Evolutionary conservation across 345 rosid genomes (phyloP), one percentile per base, ranked within the genome.

Genomic region (Eucalyptus cladocalyx): DNA sequence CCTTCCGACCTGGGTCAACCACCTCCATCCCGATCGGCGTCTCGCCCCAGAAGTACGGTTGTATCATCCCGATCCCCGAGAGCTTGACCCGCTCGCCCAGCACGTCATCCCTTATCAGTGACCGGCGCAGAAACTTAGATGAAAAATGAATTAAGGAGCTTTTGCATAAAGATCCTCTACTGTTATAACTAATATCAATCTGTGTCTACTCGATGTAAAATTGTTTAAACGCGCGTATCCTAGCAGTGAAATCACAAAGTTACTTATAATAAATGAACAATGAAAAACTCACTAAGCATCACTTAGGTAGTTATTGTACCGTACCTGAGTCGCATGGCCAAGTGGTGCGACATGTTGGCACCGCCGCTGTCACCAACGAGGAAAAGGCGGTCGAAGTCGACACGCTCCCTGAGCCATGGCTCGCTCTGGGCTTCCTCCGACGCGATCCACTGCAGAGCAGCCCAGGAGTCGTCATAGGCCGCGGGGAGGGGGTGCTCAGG

Each of bases 361-460:
- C 99, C 98, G 1, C 95, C 94, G 54, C 99, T 97, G 80, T 97
- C 99, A 2, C 99, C 99, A 5, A 72, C 89, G 51, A 97, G 26
- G 87, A 93, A 93, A 13, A 95, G 54, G 45, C 90, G 91, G 37
- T 89, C 90, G 10, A 94, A 92, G 88, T 95, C 95, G 2, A 90
- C 97, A 72, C 65, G 83, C 34, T 94, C 93, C 50, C 87, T 87
- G 88, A 97, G 91, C 99, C 99, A 97, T 47, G 88, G 86, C 50
- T 92, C 92, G 30, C 34, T 14, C 48, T 7, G 45, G 50, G 17
- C 58, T 86, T 47, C 62, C 88, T 9, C 40, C 76, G 85, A 76
- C 91, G 93, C 94, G 30, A 96, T 89, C 93, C 93, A 92, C 48
- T 93, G 53, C 51, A 97, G 90, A 32, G 99, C 94, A 53, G 83